A percentile compares a stretch with the other conserved stretches of the same genome.
phyloP scores from a whole-genome alignment of 176 grass and related monocot species.

The Ensete glaucum region DNA sequence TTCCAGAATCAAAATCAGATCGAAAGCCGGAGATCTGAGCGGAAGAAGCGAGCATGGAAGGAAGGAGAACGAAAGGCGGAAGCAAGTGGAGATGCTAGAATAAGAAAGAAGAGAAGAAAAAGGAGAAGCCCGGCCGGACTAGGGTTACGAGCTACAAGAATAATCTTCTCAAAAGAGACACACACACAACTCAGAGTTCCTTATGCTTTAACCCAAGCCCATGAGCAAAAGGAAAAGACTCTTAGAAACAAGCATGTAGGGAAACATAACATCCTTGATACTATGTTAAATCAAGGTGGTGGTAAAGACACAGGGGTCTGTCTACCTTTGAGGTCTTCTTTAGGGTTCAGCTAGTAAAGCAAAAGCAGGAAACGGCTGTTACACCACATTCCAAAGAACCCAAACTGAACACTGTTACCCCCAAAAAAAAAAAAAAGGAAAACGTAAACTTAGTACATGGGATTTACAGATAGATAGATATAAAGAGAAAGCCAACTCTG shows the following conservation, averaged over 20 bases:
- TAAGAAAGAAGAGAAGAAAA: constrained; percentile 19
- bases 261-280: not conserved
- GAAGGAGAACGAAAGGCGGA: not conserved
- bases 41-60: too few relatives aligned
- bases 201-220: constrained; percentile 78
- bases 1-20: too few relatives aligned
- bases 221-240: constrained; percentile 80
- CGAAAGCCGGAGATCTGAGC: too few relatives aligned
- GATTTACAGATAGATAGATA: not conserved
- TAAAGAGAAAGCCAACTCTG: not conserved
- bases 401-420: constrained; percentile 7
- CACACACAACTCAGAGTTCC: constrained; percentile 53
- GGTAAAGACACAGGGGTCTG: constrained; percentile 5
- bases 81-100: constrained; percentile 8
- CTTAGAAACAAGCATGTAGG: not conserved
- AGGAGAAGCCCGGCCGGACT: constrained; percentile 18
- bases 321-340: constrained; percentile 23
- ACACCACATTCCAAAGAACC: constrained; percentile 44
- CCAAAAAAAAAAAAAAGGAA: not conserved
- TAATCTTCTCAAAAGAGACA: constrained; percentile 1
- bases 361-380: constrained; percentile 44
- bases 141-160: too few relatives aligned
- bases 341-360: constrained; percentile 29
- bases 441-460: too few relatives aligned
- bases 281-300: not conserved